Evolutionary conservation across 306 rosid species (phyloP).

Genomic region (Potentilla sterilis): DNA sequence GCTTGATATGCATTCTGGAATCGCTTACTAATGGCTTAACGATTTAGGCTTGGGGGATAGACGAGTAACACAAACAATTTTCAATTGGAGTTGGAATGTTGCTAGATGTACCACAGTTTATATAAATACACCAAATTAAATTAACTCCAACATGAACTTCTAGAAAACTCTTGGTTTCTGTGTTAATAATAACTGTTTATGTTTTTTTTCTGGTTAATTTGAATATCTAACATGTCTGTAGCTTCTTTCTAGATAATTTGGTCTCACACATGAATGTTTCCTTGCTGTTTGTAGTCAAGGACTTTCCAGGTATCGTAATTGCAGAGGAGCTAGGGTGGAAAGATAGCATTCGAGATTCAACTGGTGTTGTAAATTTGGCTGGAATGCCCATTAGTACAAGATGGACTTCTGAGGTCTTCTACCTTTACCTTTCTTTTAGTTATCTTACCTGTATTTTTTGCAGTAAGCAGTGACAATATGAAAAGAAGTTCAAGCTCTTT

Average conservation of each 20-base stretch:
- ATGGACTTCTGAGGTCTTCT: constrained; percentile 81
- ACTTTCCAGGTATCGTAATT: constrained; percentile 78
- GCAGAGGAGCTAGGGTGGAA: constrained; percentile 88
- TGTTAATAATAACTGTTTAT: not conserved
- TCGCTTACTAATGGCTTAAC: not conserved
- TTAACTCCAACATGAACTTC: not conserved
- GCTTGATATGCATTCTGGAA: not conserved
- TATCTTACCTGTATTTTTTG: not conserved
- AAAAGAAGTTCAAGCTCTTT: not conserved
- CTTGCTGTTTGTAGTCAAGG: constrained; percentile 52
- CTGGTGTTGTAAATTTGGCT: constrained; percentile 91
- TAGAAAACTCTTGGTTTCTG: not conserved
- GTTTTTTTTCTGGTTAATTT: too few species aligned
- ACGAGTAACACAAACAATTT: not conserved
- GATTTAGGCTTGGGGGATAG: not conserved
- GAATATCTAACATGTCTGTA: not conserved
- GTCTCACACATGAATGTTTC: constrained; percentile 21
- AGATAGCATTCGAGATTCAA: constrained; percentile 71
- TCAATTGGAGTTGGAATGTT: not conserved
- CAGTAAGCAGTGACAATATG: not conserved
- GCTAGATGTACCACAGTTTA: not conserved
- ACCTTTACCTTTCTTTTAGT: constrained; percentile 9
- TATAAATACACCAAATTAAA: not conserved
- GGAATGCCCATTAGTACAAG: constrained; percentile 94
- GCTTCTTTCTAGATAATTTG: not conserved